Percentiles rank a stretch among this genome's conserved stretches.
phyloP scores from a whole-genome alignment of 768 basidiomycete species.

The Multifurca ochricompacta region DNA sequence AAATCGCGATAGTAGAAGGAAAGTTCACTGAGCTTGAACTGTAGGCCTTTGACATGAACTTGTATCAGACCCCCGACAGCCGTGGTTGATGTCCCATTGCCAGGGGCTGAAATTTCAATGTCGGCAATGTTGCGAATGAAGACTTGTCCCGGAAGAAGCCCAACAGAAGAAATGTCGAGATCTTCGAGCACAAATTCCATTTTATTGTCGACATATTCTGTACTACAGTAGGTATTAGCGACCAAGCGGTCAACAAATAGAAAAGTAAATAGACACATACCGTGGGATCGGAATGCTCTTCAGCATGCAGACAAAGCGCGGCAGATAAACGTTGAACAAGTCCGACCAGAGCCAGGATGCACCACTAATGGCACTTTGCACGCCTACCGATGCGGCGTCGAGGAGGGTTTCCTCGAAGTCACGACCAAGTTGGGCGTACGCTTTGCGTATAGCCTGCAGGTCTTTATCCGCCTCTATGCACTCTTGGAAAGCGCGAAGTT shows the following conservation, averaged over 20 bases:
- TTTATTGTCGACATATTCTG: slow-evolving; percentile 61
- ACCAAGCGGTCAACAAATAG: background rate
- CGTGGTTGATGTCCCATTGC: slow-evolving; percentile 34
- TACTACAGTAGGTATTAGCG: slow-evolving; percentile 34
- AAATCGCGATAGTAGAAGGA: slow-evolving; percentile 73
- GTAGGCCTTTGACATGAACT: slow-evolving; percentile 56
- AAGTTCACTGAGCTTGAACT: slow-evolving; percentile 53
- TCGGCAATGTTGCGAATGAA: slow-evolving; percentile 68
- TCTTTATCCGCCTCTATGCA: slow-evolving; percentile 45
- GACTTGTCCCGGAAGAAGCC: slow-evolving; percentile 59
- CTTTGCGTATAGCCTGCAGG: slow-evolving; percentile 37
- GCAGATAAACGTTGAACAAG: slow-evolving; percentile 71
- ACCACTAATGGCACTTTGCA: slow-evolving; percentile 50
- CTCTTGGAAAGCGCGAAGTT: slow-evolving; percentile 38
- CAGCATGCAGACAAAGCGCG: slow-evolving; percentile 43
- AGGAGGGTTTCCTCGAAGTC: slow-evolving; percentile 43
- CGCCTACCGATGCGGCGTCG: slow-evolving; percentile 33
- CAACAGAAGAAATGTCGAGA: slow-evolving; percentile 59
- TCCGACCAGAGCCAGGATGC: slow-evolving; percentile 78
- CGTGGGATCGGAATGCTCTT: slow-evolving; percentile 64
- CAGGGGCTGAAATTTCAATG: slow-evolving; percentile 43
- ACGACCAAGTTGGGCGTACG: slow-evolving; percentile 39
- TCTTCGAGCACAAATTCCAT: slow-evolving; percentile 72
- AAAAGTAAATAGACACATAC: slow-evolving; percentile 29
- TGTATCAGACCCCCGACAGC: slow-evolving; percentile 58